Base-by-base conservation (phyloP, 2,329 filamentous ascomycete genomes). In the Fusarium devonianum region DNA sequence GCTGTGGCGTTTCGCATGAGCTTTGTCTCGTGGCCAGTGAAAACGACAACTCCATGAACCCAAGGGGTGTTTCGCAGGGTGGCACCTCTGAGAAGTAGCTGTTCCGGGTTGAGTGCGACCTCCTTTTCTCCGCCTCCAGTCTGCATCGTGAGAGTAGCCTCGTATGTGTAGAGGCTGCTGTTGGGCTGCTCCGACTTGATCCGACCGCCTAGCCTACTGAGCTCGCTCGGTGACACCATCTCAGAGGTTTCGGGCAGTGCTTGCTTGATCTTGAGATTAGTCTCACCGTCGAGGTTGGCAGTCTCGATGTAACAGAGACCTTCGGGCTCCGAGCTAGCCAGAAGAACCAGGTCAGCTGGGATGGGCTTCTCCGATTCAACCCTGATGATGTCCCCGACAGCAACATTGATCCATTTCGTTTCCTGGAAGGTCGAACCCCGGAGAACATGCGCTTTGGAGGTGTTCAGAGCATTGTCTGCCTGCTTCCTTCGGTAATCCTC, bases 281-380 rank as follows among this genome's bases (percentile, higher is more conserved):
- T 99, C 74, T 99, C 94, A 63, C 94, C 94, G 66, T 99, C 94
- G 49, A 99, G 78, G 69, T 99, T 99, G 17, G 94, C 93, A 2
- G 94, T 99, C 75, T 99, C 94, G 68, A 99, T 97, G 71, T 99
- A 99, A 74, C 94, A 99, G 47, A 99, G 77, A 64, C 94, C 94
- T 76, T 99, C 94, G 1, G 94, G 95, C 70, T 99, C 95, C 6
- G 94, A 97, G 67, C 91, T 96, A 7, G 94, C 92, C 47, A 99
- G 78, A 18, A 99, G 79, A 4, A 97, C 91, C 59, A 99, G 73
- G 73, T 99, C 94, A 26, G 94, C 92, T 0, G 94, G 94, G 68
- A 99, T 97, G 0, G 94, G 87, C 69, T 96, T 87, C 70, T 99
- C 95, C 0, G 92, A 97, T 69, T 97, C 87, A 49, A 99, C 92